These are phyloP conservation scores for Psilocybe azurescens DNA, from an alignment of 768 basidiomycete species.

Conservation along the genomic window DNA sequence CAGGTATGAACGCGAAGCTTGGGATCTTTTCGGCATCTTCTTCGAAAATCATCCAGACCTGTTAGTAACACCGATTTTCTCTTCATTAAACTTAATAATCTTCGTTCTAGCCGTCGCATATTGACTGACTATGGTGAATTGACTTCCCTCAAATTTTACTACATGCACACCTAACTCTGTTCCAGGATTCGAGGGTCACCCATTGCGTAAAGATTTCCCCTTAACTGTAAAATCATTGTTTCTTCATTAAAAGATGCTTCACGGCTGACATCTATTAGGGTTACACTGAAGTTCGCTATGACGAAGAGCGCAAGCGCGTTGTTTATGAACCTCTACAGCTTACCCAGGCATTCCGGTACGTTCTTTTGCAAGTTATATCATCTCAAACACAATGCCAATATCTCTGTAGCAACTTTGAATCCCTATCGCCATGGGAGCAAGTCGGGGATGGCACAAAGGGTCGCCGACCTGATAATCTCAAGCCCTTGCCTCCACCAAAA, in stretches of 20 bases:
- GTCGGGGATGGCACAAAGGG: conserved; percentile 67
- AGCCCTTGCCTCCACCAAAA: conserved; percentile 76
- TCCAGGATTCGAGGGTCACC: conserved; percentile 94
- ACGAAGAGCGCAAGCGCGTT: conserved; percentile 96
- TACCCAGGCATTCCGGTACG: conserved; percentile 96
- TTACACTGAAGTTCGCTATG: conserved; percentile 98
- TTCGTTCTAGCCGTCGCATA: conserved; percentile 78
- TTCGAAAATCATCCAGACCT: conserved; percentile 97
- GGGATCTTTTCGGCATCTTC: conserved; percentile 98
- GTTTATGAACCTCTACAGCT: conserved; percentile 98
- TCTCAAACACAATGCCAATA: not conserved
- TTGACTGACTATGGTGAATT: conserved; percentile 91
- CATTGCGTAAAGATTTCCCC: conserved; percentile 97
- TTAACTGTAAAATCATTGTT: conserved; percentile 68
- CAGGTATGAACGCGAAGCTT: conserved; percentile 97
- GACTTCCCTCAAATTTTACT: not conserved
- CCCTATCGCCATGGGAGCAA: conserved; percentile 95
- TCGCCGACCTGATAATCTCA: conserved; percentile 71
- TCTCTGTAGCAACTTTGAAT: conserved; percentile 85
- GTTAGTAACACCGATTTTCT: conserved; percentile 49
- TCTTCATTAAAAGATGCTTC: not conserved
- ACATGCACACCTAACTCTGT: conserved; percentile 9
- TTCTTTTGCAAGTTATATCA: conserved; percentile 1
- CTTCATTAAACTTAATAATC: conserved; percentile 17
- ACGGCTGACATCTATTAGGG: conserved; percentile 56